Evolutionary conservation across 1,139 yeast species (phyloP).

Genomic region (Debaryomyces fabryi): DNA sequence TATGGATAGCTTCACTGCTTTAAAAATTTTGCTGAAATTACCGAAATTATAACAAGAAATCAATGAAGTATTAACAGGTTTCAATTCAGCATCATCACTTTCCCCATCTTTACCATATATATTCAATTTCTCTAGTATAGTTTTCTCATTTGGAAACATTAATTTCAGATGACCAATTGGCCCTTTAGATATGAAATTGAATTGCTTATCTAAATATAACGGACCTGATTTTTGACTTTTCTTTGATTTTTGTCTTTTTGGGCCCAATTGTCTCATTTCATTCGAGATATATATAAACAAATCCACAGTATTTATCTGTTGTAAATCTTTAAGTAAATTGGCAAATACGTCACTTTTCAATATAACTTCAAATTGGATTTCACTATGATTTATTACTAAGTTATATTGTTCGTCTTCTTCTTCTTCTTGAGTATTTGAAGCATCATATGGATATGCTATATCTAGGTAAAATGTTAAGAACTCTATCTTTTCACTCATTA

Average conservation of each 20-base stretch:
- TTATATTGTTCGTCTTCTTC: conserved; percentile 27
- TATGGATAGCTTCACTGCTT: conserved; percentile 57
- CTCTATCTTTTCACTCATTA: conserved; percentile 71
- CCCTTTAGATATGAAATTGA: conserved; percentile 64
- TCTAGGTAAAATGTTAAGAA: conserved; percentile 60
- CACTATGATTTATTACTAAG: conserved; percentile 47
- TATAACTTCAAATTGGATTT: conserved; percentile 63
- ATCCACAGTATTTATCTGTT: conserved; percentile 62
- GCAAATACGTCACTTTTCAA: conserved; percentile 66
- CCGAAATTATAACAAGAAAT: conserved; percentile 54
- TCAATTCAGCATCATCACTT: conserved; percentile 14
- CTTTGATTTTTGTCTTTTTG: not conserved
- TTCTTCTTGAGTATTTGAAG: conserved; percentile 28
- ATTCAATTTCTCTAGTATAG: conserved; percentile 55
- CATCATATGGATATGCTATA: conserved; percentile 34
- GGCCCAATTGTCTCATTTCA: conserved; percentile 13
- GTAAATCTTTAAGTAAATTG: conserved; percentile 67
- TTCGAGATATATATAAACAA: conserved; percentile 51
- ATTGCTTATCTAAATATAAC: conserved; percentile 27
- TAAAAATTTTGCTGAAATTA: conserved; percentile 54
- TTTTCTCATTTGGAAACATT: conserved; percentile 64
- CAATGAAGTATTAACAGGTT: conserved; percentile 25
- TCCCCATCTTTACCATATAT: conserved; percentile 19
- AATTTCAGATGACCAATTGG: conserved; percentile 72
- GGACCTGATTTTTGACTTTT: conserved; percentile 13